Evolutionary conservation across 176 grass and related monocot genomes (phyloP), one percentile per base, ranked within the genome.

Genomic region (Bolboschoenus planiculmis): DNA sequence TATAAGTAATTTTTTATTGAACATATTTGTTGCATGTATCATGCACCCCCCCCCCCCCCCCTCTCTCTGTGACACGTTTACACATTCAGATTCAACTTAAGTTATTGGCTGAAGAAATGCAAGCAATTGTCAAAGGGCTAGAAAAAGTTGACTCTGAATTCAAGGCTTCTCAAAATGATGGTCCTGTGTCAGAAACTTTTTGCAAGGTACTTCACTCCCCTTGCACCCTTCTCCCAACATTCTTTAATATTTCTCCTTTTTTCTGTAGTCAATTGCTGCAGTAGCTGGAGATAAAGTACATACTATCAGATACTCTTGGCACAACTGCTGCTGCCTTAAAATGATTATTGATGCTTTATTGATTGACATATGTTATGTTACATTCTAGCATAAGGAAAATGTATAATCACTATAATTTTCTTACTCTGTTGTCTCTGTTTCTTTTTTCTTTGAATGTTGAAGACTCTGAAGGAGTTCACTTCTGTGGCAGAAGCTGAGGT

Each of bases 21-120:
- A 68, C 51, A 47, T 86, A 15, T 78, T 53, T 42, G 4, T 55
- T 24, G 34, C 35, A 43, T 62, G 34, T 59, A 61, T 15, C 15
- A 37, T 57, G 13, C 14, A 24, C 50, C 58, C 76, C 81, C 11
- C 81, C 88, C 47, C 79, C 79, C 35, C 78, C 36, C 50, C 82
- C 2, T 64, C 59, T 85, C 59, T 73, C 59, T 79, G 16, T 51
- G 18, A 31, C 46, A 64, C 65, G 40, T 70, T 39, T 16, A 70
- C 65, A 53, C 46, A 53, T 53, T 62, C 89, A 99, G 96, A 99
- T 95, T 87, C 96, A 99, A 90, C 86, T 99, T 35, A 99, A 99
- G 87, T 90, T 92, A 73, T 85, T 99, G 67, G 96, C 96, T 33
- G 96, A 99, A 90, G 96, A 99, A 95, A 99, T 99, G 96, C 96